These are phyloP conservation scores for Arachis monticola DNA, from an alignment of 331 rosid species.

Conservation along the genomic window DNA sequence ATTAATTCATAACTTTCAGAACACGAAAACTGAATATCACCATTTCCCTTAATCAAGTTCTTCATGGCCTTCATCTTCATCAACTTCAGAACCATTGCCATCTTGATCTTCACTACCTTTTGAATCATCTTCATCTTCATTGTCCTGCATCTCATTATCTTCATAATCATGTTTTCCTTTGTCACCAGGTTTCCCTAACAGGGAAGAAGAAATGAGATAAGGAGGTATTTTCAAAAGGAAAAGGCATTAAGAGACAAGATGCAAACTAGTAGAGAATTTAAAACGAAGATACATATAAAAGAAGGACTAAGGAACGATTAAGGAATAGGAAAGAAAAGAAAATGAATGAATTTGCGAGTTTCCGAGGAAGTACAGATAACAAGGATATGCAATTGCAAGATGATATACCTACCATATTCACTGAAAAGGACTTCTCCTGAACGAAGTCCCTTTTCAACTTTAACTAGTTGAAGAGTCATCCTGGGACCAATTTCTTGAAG, in stretches of 20 bases:
- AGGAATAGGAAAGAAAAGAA: neutral
- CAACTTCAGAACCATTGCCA: conserved; percentile 43
- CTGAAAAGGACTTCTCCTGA: conserved; percentile 85
- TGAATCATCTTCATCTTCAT: neutral
- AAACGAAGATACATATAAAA: neutral
- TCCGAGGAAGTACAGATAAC: neutral
- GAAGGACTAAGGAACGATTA: neutral
- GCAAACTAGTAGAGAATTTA: neutral
- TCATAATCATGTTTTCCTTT: conserved; percentile 54
- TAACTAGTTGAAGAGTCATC: conserved; percentile 86
- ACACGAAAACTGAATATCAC: neutral
- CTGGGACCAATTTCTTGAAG: conserved; percentile 98
- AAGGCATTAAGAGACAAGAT: neutral
- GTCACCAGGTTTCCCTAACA: conserved; percentile 37
- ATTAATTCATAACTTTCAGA: neutral
- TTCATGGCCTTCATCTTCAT: conserved; percentile 29
- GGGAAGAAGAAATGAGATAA: neutral
- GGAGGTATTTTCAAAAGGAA: conserved; percentile 2
- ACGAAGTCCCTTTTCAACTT: conserved; percentile 88
- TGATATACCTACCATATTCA: conserved; percentile 61
- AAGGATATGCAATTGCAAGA: conserved; percentile 19
- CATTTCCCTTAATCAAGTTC: conserved; percentile 38
- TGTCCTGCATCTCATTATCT: conserved; percentile 4
- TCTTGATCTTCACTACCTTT: conserved; percentile 43
- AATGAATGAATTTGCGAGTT: neutral